Conservation (phyloP, 1,284 basidiomycete genomes). For the Austroboletus niveus region DNA sequence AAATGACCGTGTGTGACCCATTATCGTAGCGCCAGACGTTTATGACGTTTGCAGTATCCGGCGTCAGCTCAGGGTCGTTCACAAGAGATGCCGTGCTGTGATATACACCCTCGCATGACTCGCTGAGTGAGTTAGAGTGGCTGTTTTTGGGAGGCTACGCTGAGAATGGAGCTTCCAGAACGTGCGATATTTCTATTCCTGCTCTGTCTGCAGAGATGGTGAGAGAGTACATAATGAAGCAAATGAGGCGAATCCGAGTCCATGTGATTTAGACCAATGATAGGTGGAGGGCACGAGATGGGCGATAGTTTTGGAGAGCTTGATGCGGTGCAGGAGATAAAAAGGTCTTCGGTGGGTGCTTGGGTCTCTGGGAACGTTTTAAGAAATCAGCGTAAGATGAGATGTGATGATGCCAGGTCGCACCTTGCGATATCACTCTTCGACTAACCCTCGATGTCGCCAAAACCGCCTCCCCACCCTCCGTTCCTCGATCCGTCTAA, state of each 20-base stretch:
- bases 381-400: neutral
- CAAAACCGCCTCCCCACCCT: conserved; percentile 75
- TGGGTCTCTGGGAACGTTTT: conserved; percentile 62
- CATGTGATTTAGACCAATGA: conserved; percentile 32
- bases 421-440: conserved; percentile 85
- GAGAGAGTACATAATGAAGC: conserved; percentile 56
- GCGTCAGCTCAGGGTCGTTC: conserved; percentile 56
- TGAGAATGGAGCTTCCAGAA: conserved; percentile 41
- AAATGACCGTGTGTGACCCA: conserved; percentile 14
- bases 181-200: conserved; percentile 24
- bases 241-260: conserved; percentile 51
- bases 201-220: conserved; percentile 21
- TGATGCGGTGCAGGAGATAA: conserved; percentile 37
- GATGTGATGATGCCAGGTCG: conserved; percentile 21
- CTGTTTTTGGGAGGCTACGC: conserved; percentile 42
- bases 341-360: conserved; percentile 71
- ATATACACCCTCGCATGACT: conserved; percentile 25
- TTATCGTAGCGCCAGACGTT: conserved; percentile 13
- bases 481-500: conserved; percentile 61
- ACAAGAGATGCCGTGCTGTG: conserved; percentile 24
- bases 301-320: conserved; percentile 26
- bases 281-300: conserved; percentile 32
- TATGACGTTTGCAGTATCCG: conserved; percentile 29
- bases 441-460: conserved; percentile 78
- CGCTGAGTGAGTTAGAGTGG: conserved; percentile 30